Conservation (phyloP, 2,329 filamentous ascomycete genomes). For the Colletotrichum sp. region DNA sequence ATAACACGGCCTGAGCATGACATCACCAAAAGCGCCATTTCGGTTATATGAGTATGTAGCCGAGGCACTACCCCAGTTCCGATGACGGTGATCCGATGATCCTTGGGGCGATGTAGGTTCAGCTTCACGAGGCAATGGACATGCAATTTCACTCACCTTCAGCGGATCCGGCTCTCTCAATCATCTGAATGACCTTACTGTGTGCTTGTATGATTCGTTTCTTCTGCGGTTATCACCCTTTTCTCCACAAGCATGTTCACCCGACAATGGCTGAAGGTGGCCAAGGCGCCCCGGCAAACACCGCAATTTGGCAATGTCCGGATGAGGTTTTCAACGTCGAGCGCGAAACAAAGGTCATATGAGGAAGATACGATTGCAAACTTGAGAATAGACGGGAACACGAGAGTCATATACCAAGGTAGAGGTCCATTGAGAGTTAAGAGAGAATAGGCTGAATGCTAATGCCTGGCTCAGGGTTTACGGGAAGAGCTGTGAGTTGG, state of each 20-base stretch:
- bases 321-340: background rate
- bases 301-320: background rate
- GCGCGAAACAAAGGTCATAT: slow-evolving; percentile 6
- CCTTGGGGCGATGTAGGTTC: background rate
- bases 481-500: slow-evolving; percentile 37
- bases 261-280: background rate
- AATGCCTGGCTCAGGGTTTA: slow-evolving; percentile 33
- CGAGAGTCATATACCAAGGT: slow-evolving; percentile 42
- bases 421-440: background rate
- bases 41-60: background rate
- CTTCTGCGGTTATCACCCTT: rapidly evolving
- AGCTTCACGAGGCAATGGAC: background rate
- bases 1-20: background rate
- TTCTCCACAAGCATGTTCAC: background rate
- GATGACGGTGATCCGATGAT: rapidly evolving
- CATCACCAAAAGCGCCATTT: background rate
- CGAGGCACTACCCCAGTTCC: background rate
- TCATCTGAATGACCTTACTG: background rate
- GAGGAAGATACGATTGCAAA: slow-evolving; percentile 33
- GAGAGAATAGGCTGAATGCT: background rate
- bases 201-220: rapidly evolving
- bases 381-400: slow-evolving; percentile 29
- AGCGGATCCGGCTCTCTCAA: rapidly evolving
- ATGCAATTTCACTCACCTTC: rapidly evolving
- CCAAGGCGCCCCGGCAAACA: background rate